These are phyloP conservation scores for Dendryphion nanum DNA, from an alignment of 2,329 filamentous ascomycete species.

Conservation along the genomic window DNA sequence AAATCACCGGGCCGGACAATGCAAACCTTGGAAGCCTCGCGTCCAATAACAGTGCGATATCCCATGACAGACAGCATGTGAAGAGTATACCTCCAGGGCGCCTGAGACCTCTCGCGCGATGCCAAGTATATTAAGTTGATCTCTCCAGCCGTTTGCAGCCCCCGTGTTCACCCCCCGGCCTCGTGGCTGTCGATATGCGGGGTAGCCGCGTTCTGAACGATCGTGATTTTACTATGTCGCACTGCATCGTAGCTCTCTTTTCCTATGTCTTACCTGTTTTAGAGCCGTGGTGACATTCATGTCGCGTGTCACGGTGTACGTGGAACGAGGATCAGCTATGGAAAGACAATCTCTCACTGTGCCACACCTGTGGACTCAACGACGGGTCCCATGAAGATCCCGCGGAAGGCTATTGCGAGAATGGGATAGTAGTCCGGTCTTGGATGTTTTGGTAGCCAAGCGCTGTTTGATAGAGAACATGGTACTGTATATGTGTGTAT, in stretches of 20 bases:
- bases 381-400: constrained; percentile 21
- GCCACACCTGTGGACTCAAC: constrained; percentile 6
- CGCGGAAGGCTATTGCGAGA: constrained; percentile 10
- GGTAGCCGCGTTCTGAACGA: constrained; percentile 7
- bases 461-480: no score
- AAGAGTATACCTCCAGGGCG: constrained; percentile 12
- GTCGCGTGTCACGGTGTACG: background rate
- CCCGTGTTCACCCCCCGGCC: constrained; percentile 3
- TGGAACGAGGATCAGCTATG: no score
- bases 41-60: constrained; percentile 18
- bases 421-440: background rate
- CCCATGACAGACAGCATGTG: constrained; percentile 23
- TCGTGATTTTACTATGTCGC: constrained; percentile 11
- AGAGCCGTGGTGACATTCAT: constrained; percentile 4
- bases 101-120: constrained; percentile 1
- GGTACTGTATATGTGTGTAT: no score
- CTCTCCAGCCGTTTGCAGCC: constrained; percentile 3
- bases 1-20: constrained; percentile 30
- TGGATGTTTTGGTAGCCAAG: no score
- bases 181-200: constrained; percentile 16
- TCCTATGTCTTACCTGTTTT: constrained; percentile 23
- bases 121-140: constrained; percentile 6
- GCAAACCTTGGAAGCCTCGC: constrained; percentile 14
- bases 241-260: constrained; percentile 13
- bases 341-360: constrained; percentile 1